phyloP scores from a whole-genome alignment of 192 early-diverging fungal species.

The Coemansia sp. region DNA sequence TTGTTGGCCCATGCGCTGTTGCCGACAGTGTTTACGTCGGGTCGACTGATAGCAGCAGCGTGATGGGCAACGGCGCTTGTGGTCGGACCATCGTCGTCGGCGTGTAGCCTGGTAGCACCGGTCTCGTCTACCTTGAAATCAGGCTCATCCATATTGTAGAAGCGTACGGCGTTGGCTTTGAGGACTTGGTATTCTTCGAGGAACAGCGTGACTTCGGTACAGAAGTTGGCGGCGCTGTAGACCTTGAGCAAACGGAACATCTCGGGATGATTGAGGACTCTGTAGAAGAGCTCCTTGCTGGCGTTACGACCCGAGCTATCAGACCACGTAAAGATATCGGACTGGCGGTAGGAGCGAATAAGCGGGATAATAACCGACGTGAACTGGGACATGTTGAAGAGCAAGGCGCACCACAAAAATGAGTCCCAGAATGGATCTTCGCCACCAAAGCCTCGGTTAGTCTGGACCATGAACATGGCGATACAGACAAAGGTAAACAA shows the following conservation, averaged over 20 bases:
- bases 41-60: slow-evolving; percentile 12
- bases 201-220: slow-evolving; percentile 55
- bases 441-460: slow-evolving; percentile 45
- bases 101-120: not conserved
- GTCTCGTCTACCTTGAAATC: slow-evolving; percentile 44
- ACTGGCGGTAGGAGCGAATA: slow-evolving; percentile 49
- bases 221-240: slow-evolving; percentile 55
- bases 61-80: slow-evolving; percentile 5
- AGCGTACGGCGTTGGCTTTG: slow-evolving; percentile 55
- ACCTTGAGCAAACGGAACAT: slow-evolving; percentile 54
- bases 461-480: slow-evolving; percentile 57
- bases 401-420: slow-evolving; percentile 50
- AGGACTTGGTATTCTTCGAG: slow-evolving; percentile 59
- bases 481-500: slow-evolving; percentile 53
- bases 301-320: slow-evolving; percentile 37
- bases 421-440: slow-evolving; percentile 55
- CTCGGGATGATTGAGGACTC: slow-evolving; percentile 54
- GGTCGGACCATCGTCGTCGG: slow-evolving; percentile 9
- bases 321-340: slow-evolving; percentile 46
- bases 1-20: slow-evolving; percentile 19
- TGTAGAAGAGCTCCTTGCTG: slow-evolving; percentile 54
- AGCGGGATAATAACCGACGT: slow-evolving; percentile 54
- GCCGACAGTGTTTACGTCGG: slow-evolving; percentile 23
- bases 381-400: slow-evolving; percentile 57
- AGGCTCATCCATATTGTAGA: slow-evolving; percentile 57